Percentiles rank a stretch among this genome's conserved stretches.
Evolutionary conservation across 768 basidiomycete species (phyloP).

Genomic region (Chalciporus chontae): DNA sequence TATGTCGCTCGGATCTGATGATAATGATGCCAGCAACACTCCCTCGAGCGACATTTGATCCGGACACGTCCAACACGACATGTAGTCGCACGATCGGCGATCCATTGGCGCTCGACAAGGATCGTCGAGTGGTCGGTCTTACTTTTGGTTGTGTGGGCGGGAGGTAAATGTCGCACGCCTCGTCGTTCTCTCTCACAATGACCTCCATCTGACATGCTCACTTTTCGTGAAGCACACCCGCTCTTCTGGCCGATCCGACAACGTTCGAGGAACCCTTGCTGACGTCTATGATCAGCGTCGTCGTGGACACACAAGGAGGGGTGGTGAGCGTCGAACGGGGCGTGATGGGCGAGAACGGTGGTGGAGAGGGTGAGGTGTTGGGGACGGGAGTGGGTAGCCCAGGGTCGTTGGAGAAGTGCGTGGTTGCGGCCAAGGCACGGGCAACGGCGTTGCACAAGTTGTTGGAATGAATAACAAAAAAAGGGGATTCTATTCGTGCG

Average conservation of each 20-base stretch:
- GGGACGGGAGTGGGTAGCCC: neutral
- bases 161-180: slow-evolving; percentile 9
- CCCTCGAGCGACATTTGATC: slow-evolving; percentile 69
- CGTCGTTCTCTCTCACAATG: no score
- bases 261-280: slow-evolving; percentile 89
- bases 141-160: slow-evolving; percentile 25
- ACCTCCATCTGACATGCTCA: no score
- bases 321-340: slow-evolving; percentile 24
- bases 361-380: slow-evolving; percentile 7
- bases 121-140: slow-evolving; percentile 16
- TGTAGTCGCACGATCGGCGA: slow-evolving; percentile 51
- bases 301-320: slow-evolving; percentile 43
- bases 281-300: slow-evolving; percentile 63
- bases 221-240: slow-evolving; percentile 28
- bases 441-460: slow-evolving; percentile 22
- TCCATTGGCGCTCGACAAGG: slow-evolving; percentile 43
- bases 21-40: slow-evolving; percentile 47
- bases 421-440: slow-evolving; percentile 19
- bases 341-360: slow-evolving; percentile 18
- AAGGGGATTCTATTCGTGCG: no score
- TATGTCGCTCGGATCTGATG: slow-evolving; percentile 25
- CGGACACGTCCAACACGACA: slow-evolving; percentile 57
- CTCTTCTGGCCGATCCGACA: slow-evolving; percentile 78
- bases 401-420: slow-evolving; percentile 17
- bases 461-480: slow-evolving; percentile 15